These are phyloP conservation scores for Clarireedia monteithiana DNA, from an alignment of 2,329 filamentous ascomycete species.

Conservation along the genomic window DNA sequence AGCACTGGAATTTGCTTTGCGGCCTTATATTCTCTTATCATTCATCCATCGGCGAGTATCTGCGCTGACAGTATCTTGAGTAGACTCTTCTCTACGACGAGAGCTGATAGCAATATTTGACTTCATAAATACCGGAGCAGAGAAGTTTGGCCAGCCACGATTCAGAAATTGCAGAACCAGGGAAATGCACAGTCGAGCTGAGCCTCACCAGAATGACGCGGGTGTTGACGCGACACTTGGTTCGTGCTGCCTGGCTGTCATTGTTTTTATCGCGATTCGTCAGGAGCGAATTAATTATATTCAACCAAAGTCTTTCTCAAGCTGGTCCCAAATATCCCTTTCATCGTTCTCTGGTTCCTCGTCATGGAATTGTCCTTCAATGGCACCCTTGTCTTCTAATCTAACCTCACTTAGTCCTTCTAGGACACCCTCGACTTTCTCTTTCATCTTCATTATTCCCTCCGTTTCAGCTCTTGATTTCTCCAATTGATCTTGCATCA, in stretches of 20 bases:
- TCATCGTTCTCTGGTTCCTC: slow-evolving; percentile 11
- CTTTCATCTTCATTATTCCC: slow-evolving; percentile 56
- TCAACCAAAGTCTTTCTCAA: slow-evolving; percentile 35
- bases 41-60: too few species aligned
- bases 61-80: too few species aligned
- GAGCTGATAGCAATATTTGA: neutral
- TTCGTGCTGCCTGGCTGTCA: neutral
- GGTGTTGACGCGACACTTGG: too few species aligned
- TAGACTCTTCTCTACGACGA: too few species aligned
- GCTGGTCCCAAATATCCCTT: slow-evolving; percentile 35
- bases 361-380: slow-evolving; percentile 13
- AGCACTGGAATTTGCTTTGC: neutral
- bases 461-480: slow-evolving; percentile 65
- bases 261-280: neutral
- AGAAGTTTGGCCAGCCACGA: neutral
- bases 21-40: too few species aligned
- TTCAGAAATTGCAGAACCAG: neutral
- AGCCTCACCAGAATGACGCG: too few species aligned
- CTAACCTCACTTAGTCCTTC: slow-evolving; percentile 53
- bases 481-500: slow-evolving; percentile 81
- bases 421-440: slow-evolving; percentile 67
- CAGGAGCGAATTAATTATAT: neutral
- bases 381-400: slow-evolving; percentile 10
- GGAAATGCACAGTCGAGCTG: neutral
- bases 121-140: neutral